Conservation (phyloP, 129 eudicot genomes). For the Escallonia herrerae region DNA sequence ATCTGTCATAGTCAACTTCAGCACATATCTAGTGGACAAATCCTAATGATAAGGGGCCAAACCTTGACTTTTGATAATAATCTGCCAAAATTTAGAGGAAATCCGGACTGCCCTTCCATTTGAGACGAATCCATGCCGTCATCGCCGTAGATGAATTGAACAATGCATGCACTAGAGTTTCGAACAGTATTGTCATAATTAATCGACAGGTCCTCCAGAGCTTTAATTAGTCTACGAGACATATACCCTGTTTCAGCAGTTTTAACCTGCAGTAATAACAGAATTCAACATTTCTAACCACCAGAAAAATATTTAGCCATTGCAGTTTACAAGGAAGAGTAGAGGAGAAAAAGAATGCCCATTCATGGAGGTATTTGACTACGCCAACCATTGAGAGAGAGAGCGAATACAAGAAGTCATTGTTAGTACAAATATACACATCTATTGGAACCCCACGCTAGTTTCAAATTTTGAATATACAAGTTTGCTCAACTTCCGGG, state of each 20-base stretch:
- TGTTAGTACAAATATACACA: no score
- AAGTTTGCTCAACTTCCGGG: no score
- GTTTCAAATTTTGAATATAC: no score
- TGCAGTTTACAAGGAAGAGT: no score
- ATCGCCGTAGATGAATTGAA: constrained; percentile 87
- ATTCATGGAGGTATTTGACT: no score
- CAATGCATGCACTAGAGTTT: constrained; percentile 70
- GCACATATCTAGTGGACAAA: not conserved
- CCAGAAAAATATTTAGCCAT: not conserved
- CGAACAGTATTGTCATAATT: constrained; percentile 85
- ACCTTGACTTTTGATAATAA: constrained; percentile 83
- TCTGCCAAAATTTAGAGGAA: constrained; percentile 76
- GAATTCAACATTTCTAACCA: not conserved
- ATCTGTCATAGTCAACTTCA: constrained; percentile 1
- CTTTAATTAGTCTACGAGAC: constrained; percentile 87
- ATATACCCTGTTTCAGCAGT: constrained; percentile 99
- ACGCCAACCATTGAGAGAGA: no score
- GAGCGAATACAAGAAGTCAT: no score
- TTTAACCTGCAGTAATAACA: constrained; percentile 59
- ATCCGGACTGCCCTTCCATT: constrained; percentile 85
- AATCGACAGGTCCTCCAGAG: constrained; percentile 79
- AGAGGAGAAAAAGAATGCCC: no score
- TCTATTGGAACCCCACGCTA: no score
- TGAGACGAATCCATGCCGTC: constrained; percentile 94
- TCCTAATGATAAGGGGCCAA: constrained; percentile 5